A percentile compares a stretch with the other conserved stretches of the same genome.
phyloP scores from a whole-genome alignment of 805 yeast species.

The Allodekkera sacchari region DNA sequence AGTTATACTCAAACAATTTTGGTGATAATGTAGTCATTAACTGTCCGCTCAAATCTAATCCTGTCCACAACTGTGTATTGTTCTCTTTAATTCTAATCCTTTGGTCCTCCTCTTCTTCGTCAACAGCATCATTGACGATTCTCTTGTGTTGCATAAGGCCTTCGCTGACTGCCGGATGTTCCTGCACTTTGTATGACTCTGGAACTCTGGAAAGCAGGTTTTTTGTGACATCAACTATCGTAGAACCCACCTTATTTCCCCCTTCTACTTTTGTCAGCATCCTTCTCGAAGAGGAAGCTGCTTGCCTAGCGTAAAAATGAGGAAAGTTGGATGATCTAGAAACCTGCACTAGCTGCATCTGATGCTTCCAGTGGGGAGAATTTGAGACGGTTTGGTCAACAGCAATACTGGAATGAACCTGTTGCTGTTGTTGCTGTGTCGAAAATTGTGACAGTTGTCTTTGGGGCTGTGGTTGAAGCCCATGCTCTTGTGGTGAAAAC shows the following conservation, averaged over 20 bases:
- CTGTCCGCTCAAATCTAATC: slow-evolving; percentile 86
- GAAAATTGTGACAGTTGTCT: slow-evolving; percentile 11
- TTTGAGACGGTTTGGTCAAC: slow-evolving; percentile 28
- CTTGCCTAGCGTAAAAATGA: slow-evolving; percentile 77
- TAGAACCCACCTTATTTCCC: slow-evolving; percentile 18
- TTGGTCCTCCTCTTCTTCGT: slow-evolving; percentile 61
- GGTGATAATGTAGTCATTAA: slow-evolving; percentile 65
- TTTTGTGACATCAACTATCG: slow-evolving; percentile 34
- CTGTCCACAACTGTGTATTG: slow-evolving; percentile 88
- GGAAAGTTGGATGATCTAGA: slow-evolving; percentile 63
- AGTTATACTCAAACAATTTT: slow-evolving; percentile 69
- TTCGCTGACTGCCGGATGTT: slow-evolving; percentile 22
- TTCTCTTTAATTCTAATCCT: slow-evolving; percentile 49
- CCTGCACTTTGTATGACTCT: slow-evolving; percentile 20
- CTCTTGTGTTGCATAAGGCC: slow-evolving; percentile 32
- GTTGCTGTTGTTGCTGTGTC: slow-evolving; percentile 18
- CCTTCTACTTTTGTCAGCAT: slow-evolving; percentile 27
- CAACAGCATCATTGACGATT: slow-evolving; percentile 26
- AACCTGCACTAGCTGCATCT: slow-evolving; percentile 59
- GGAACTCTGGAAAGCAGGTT: slow-evolving; percentile 25
- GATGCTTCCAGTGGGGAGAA: slow-evolving; percentile 69
- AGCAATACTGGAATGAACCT: slow-evolving; percentile 17
- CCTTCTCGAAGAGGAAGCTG: slow-evolving; percentile 60
- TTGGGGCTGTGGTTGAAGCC: slow-evolving; percentile 2
- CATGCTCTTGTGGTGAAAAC: slow-evolving; percentile 7